phyloP scores from a whole-genome alignment of 441 rosid species.

The California macrophylla region DNA sequence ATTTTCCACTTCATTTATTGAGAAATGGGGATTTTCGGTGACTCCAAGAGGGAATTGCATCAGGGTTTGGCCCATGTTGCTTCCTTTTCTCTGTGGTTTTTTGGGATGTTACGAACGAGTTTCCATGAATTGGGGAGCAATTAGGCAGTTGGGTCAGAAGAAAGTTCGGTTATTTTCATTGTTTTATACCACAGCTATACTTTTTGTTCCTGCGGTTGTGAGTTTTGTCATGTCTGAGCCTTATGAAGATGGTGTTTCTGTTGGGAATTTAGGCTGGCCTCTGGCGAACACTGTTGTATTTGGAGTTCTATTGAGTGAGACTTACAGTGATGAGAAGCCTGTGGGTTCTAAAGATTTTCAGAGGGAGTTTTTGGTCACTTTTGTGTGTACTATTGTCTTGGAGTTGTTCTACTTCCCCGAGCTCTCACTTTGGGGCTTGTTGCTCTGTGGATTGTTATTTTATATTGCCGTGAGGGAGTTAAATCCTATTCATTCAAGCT shows the following conservation, averaged over 20 bases:
- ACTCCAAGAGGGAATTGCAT: conserved; percentile 50
- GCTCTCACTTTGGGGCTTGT: conserved; percentile 72
- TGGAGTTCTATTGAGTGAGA: conserved; percentile 76
- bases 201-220: conserved; percentile 61
- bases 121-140: conserved; percentile 49
- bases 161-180: conserved; percentile 54
- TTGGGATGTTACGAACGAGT: conserved; percentile 71
- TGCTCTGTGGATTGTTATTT: conserved; percentile 59
- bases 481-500: conserved; percentile 40
- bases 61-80: conserved; percentile 68
- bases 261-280: conserved; percentile 71
- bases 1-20: conserved; percentile 30
- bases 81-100: conserved; percentile 75
- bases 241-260: conserved; percentile 36
- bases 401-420: conserved; percentile 76
- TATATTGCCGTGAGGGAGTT: conserved; percentile 61
- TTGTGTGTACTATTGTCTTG: conserved; percentile 55
- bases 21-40: conserved; percentile 34
- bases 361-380: conserved; percentile 62
- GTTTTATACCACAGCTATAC: conserved; percentile 50
- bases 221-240: conserved; percentile 41
- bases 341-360: conserved; percentile 47
- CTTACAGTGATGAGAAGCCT: conserved; percentile 51
- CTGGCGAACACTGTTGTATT: conserved; percentile 76
- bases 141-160: conserved; percentile 53